Conservation (phyloP, 176 grass and related monocot species). For the Eragrostis curvula region DNA sequence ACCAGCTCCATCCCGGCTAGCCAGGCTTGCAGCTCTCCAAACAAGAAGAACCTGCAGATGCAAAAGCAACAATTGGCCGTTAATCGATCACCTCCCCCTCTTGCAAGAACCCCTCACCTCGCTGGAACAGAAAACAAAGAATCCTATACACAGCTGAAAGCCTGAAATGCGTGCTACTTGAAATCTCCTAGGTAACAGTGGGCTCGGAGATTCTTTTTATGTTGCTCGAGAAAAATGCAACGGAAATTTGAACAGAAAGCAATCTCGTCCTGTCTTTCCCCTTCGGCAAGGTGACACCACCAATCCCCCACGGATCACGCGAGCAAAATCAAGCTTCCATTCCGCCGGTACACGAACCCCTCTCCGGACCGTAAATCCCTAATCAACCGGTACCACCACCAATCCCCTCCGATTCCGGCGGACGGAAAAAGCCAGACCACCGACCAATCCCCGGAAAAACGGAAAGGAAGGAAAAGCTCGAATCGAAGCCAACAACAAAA, state of each 20-base stretch:
- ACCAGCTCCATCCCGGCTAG: constrained; percentile 57
- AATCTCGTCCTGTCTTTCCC: background rate
- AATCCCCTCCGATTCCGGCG: background rate
- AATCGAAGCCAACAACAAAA: background rate
- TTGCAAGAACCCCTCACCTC: background rate
- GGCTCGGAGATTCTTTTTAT: background rate
- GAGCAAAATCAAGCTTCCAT: background rate
- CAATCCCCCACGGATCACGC: background rate
- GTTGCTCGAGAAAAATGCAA: background rate
- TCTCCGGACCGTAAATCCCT: background rate
- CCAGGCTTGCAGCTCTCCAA: constrained; percentile 13
- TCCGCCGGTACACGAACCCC: background rate
- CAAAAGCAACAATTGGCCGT: constrained; percentile 16
- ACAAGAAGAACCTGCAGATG: constrained; percentile 38
- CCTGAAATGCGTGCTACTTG: background rate
- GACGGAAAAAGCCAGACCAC: background rate
- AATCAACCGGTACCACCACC: background rate
- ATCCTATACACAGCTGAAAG: constrained; percentile 21
- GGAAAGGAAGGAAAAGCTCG: background rate
- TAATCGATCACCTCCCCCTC: background rate
- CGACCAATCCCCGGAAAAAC: background rate
- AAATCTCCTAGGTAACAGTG: background rate
- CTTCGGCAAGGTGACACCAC: background rate
- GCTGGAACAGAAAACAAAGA: background rate
- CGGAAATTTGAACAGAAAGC: constrained; percentile 25